Base-by-base conservation (phyloP, 2,329 filamentous ascomycete species). In the Ascochyta pisi region DNA sequence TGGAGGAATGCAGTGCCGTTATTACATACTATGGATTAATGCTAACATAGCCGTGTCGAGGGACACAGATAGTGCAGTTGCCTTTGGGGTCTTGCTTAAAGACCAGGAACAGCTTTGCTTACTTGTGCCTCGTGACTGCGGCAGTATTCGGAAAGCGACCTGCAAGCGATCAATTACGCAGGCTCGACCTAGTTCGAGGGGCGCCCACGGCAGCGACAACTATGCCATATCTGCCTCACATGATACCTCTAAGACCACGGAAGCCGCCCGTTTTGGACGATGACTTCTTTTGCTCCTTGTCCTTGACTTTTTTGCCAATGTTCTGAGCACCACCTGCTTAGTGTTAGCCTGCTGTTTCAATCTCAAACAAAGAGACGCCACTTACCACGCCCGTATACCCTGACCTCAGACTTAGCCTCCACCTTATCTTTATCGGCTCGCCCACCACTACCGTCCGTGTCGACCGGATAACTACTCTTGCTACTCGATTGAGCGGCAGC, bases 361-460 rank as follows among this genome's bases (percentile, higher is more conserved):
- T 23, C 3, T 27, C 37, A 43, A 40, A 49, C 13, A 23, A 33
- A 19, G 19, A 42, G 23, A 38, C 24, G 29, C 22, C 33, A 76
- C 81, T 76, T 64, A 84, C 83, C 83, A 77, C 83, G 76, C 44
- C 83, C 83, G 65, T 82, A 83, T 22, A 84, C 75, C 50, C 83
- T 74, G 16, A 82, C 73, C 61, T 84, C 80, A 50, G 79, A 80
- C 50, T 79, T 78, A 10, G 78, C 69, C 39, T 77, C 77, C 2
- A 81, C 79, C 63, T 79, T 83, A 10, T 76, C 73, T 63, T 77
- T 80, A 46, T 75, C 75, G 2, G 60, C 63, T 39, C 69, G 66
- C 48, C 71, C 60, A 43, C 71, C 65, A 67, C 76, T 71, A 46
- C 71, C 65, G 38, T 66, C 70, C 1, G 73, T 73, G 13, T 73